These are phyloP conservation scores for Fusarium udum DNA, from an alignment of 2,329 filamentous ascomycete species.

Conservation along the genomic window DNA sequence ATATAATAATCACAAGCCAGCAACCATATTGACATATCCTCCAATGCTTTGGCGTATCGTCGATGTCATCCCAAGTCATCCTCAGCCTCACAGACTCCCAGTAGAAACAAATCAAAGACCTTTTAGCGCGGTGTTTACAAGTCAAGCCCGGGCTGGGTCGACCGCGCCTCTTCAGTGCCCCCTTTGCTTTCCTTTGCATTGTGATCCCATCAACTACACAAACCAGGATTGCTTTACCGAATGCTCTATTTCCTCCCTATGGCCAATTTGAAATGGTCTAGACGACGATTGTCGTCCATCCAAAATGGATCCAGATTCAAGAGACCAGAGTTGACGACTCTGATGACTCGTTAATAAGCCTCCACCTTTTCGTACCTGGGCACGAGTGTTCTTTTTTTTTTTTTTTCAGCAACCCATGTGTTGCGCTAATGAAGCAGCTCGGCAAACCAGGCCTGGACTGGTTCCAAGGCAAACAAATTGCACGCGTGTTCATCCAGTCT, in stretches of 20 bases:
- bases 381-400: constrained; percentile 23
- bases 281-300: constrained; percentile 14
- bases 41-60: constrained; percentile 23
- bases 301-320: constrained; percentile 16
- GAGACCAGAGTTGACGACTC: not conserved
- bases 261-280: constrained; percentile 3
- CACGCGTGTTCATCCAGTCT: constrained; percentile 27
- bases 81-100: constrained; percentile 28
- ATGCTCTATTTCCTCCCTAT: not conserved
- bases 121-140: not conserved
- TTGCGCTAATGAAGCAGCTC: constrained; percentile 9
- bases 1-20: not conserved
- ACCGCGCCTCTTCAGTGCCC: constrained; percentile 31
- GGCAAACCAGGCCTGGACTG: not conserved
- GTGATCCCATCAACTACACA: constrained; percentile 1
- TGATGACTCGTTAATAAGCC: not conserved
- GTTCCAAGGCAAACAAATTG: constrained; percentile 31
- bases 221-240: constrained; percentile 15
- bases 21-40: constrained; percentile 3
- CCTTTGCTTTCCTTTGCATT: constrained; percentile 4
- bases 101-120: not conserved
- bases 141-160: constrained; percentile 10
- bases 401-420: constrained; percentile 39
- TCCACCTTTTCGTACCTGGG: constrained; percentile 4
- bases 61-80: not conserved